Base-by-base conservation (phyloP, 768 basidiomycete species). In the Lentinula edodes region DNA sequence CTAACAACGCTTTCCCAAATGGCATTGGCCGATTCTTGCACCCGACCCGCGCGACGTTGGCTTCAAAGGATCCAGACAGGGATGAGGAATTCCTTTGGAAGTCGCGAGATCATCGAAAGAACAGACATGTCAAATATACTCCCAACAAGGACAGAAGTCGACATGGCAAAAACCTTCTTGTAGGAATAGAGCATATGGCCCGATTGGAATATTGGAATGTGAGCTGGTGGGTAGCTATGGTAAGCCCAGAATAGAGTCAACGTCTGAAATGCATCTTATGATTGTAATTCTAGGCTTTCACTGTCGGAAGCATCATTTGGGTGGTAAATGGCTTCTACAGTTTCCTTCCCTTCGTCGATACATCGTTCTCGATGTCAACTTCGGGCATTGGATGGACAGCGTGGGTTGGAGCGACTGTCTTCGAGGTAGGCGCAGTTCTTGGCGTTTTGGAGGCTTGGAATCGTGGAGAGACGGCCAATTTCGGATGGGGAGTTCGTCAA, bases 371-470 rank as follows among this genome's bases (percentile, higher is more conserved):
- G 52, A 67, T 70, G 54, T 68, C 70, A 2, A 70, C 68, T 0
- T 71, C 78, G 6, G 76, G 73, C 2, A 59, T 59, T 38, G 78
- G 81, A 9, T 81, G 80, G 69, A 75, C 78, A 2, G 84, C 82
- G 0, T 87, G 82, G 68, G 62, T 82, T 1, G 86, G 86, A 1
- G 85, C 83, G 1, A 81, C 83, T 2, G 72, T 84, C n/a, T 88
- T 88, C 74, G 81, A 82, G 62, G 60, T 84, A 55, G 85, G 85
- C 12, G 76, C 81, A 0, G 74, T 84, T 34, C 72, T 82, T 23
- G 80, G 80, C 52, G 75, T 85, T 23, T 75, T 80, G 66, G 85
- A 86, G 65, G 83, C 82, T 0, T 79, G 80, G 75, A 83, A 83
- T 63, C 71, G 78, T 18, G 78, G 75, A 18, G 77, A 78, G 53